These are phyloP conservation scores for Cystofilobasidium capitatum DNA, from an alignment of 768 basidiomycete species.

Conservation along the genomic window DNA sequence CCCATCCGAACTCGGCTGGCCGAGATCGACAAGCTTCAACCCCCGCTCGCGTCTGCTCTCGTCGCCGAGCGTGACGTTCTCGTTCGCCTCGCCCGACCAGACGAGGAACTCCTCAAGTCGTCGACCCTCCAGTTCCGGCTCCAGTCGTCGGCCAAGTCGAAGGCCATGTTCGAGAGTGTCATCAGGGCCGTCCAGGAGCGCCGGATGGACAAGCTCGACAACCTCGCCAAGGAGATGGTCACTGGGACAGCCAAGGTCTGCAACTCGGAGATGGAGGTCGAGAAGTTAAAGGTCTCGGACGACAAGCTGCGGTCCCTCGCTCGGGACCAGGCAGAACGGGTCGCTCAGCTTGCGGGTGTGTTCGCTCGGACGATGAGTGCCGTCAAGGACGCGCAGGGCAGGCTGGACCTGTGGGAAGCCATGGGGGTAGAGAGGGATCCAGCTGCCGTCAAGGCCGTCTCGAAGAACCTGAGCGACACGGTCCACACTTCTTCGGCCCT, in stretches of 20 bases:
- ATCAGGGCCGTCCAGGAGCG: conserved; percentile 73
- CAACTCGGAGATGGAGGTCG: conserved; percentile 60
- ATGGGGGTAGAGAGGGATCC: neutral
- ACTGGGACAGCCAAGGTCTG: conserved; percentile 58
- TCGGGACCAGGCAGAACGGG: conserved; percentile 54
- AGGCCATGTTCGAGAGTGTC: conserved; percentile 73
- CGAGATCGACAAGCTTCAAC: conserved; percentile 38
- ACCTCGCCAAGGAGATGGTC: conserved; percentile 57
- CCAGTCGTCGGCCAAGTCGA: conserved; percentile 62
- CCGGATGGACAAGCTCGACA: conserved; percentile 67
- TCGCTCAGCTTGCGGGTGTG: conserved; percentile 68
- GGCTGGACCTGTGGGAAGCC: neutral
- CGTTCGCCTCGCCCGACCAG: conserved; percentile 55
- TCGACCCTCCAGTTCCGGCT: conserved; percentile 54
- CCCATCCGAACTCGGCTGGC: conserved; percentile 55
- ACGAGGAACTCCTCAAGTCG: conserved; percentile 57
- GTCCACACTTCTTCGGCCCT: neutral
- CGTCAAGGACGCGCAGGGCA: conserved; percentile 50
- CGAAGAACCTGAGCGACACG: neutral
- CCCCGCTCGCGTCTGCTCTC: conserved; percentile 49
- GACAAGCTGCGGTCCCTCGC: conserved; percentile 56
- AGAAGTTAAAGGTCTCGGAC: conserved; percentile 57
- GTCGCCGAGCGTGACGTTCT: conserved; percentile 64
- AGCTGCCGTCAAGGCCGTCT: conserved; percentile 5
- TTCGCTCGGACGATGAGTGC: conserved; percentile 67